Conservation (phyloP, 305 asterid species). For the Fraxinus greggii region DNA sequence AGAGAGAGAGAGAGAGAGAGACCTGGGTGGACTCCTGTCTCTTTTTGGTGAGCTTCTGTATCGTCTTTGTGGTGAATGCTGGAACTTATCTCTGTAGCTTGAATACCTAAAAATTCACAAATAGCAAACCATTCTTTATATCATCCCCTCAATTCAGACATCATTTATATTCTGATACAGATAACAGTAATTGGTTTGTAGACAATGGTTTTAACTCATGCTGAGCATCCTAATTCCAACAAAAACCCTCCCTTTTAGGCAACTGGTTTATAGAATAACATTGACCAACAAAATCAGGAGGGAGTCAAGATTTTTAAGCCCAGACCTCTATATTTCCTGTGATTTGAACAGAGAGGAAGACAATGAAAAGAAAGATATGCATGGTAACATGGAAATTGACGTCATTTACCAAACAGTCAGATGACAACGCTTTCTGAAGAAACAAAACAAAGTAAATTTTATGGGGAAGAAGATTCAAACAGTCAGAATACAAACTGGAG, state of each 20-base stretch:
- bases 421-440: background rate
- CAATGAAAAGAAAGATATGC: background rate
- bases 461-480: background rate
- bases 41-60: slow-evolving; percentile 65
- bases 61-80: slow-evolving; percentile 60
- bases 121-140: background rate
- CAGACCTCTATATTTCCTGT: background rate
- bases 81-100: slow-evolving; percentile 57
- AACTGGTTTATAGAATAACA: background rate
- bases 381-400: background rate
- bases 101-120: slow-evolving; percentile 42
- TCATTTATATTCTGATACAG: background rate
- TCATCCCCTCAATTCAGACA: background rate
- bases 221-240: background rate
- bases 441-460: background rate
- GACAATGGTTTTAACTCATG: background rate
- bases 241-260: background rate
- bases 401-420: background rate
- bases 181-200: background rate
- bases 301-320: background rate
- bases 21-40: slow-evolving; percentile 89
- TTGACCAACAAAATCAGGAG: background rate
- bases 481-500: background rate
- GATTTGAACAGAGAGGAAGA: background rate
- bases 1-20: slow-evolving; percentile 16